Percentiles rank a stretch among this genome's conserved stretches.
Conservation (phyloP, 345 rosid genomes). For the Crucihimalaya himalaica region DNA sequence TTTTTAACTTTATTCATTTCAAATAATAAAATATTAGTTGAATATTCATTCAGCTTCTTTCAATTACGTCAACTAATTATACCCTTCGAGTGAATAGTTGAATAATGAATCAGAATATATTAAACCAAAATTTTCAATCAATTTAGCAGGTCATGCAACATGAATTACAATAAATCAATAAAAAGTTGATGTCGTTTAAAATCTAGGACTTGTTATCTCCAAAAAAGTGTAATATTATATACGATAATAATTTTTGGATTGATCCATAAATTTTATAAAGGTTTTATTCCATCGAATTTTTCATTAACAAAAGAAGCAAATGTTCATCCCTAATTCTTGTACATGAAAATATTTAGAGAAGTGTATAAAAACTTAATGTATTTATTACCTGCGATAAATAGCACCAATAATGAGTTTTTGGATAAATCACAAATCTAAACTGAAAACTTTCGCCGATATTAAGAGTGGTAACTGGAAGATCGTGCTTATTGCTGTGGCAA, state of each 20-base stretch:
- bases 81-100: too few species aligned
- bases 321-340: not conserved
- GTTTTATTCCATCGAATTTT: not conserved
- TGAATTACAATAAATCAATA: too few species aligned
- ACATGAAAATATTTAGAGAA: not conserved
- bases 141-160: not conserved
- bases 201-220: not conserved
- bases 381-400: conserved; percentile 26
- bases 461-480: conserved; percentile 25
- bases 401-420: conserved; percentile 21
- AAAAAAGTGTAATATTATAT: too few species aligned
- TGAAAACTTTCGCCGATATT: conserved; percentile 26
- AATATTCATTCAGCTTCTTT: too few species aligned
- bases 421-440: not conserved
- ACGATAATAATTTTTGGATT: not conserved
- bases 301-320: not conserved
- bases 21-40: too few species aligned
- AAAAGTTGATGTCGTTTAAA: too few species aligned
- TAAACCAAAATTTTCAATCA: too few species aligned
- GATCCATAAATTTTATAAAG: not conserved
- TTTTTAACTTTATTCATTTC: too few species aligned
- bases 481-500: conserved; percentile 19
- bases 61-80: too few species aligned
- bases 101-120: too few species aligned
- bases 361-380: not conserved